A percentile compares a stretch with the other conserved stretches of the same genome.
phyloP scores from a whole-genome alignment of 2,329 filamentous ascomycete species.

The Neonectria hederae region DNA sequence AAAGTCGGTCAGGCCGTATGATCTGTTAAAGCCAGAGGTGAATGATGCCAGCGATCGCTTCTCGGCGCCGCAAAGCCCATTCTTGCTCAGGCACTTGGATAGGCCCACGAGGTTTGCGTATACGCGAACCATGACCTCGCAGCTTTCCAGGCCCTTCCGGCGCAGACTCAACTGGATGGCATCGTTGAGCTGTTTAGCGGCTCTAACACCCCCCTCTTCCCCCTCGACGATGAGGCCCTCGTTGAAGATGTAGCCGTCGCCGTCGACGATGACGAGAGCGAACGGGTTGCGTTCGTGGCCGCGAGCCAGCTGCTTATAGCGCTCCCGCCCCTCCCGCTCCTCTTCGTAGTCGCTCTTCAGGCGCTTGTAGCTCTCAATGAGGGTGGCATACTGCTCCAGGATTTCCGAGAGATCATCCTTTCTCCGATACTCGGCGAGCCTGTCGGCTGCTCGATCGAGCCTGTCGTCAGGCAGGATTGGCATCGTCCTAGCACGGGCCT shows the following conservation, averaged over 20 bases:
- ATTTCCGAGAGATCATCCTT: conserved; percentile 42
- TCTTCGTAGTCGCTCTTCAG: conserved; percentile 68
- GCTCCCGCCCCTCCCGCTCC: conserved; percentile 61
- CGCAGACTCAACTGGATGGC: conserved; percentile 58
- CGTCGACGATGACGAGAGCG: conserved; percentile 69
- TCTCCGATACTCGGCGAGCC: conserved; percentile 46
- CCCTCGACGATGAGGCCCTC: conserved; percentile 58
- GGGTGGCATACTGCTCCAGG: conserved; percentile 45
- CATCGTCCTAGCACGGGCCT: conserved; percentile 18
- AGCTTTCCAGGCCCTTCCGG: conserved; percentile 58
- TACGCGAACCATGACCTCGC: conserved; percentile 63
- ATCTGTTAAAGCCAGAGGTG: conserved; percentile 64
- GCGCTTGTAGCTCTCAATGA: conserved; percentile 63
- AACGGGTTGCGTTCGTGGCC: conserved; percentile 65
- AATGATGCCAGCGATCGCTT: conserved; percentile 66
- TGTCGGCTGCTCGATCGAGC: conserved; percentile 35
- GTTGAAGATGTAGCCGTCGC: conserved; percentile 66
- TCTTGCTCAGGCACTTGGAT: conserved; percentile 57
- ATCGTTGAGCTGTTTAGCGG: conserved; percentile 63
- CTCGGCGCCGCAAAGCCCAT: conserved; percentile 61
- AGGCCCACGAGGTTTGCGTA: conserved; percentile 65
- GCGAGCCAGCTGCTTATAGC: conserved; percentile 63
- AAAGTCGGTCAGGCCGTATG: conserved; percentile 68
- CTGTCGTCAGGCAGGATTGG: conserved; percentile 34
- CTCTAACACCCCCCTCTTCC: conserved; percentile 63